Evolutionary conservation across 495 filamentous ascomycete species (phyloP), one percentile per base, ranked within the genome.

Genomic region (Endocarpon pusillum): DNA sequence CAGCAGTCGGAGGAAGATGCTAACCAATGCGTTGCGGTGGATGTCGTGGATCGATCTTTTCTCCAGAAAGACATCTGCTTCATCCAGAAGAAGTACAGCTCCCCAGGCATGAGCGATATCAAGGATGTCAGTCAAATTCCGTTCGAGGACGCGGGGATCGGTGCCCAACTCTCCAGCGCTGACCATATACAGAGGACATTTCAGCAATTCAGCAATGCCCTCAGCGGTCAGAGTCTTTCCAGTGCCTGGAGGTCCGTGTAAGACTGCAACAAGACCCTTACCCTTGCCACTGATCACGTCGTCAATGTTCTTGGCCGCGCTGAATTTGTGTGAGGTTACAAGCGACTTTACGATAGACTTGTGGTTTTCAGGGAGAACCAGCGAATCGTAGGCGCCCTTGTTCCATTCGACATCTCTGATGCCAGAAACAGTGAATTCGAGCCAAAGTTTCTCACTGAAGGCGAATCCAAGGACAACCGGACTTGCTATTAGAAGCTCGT

Each of bases 381-480:
- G 66, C 3, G 71, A 76, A 36, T 78, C 69, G 45, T 84, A 89
- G 3, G 83, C 82, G n/a, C 69, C 64, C 27, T 76, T 73, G 46
- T 89, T 81, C 78, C 78, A 91, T 21, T 71, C 60, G 42, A 85
- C 87, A 16, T 86, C 79, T 38, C 73, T 74, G 46, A 94, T 69
- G 9, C 79, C 76, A 0, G 77, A 82, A 30, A 94, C 73, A 15
- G 73, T 76, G 44, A 93, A 91, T 53, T 93, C 82, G 1, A 93
- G 68, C 86, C 85, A 94, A 1, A 83, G 58, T 59, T 92, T 93
- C 52, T 92, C 82, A 16, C 66, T 71, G 50, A 94, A 93, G 7
- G 81, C 73, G 45, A 91, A 94, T n/a, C 86, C 86, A n/a, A 89
- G 65, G 0, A 89, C 79, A 3, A 92, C 79, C 0, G 85, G 83